These are phyloP conservation scores for Hyphopichia buzzinii DNA, from an alignment of 1,139 yeast species.

Conservation along the genomic window DNA sequence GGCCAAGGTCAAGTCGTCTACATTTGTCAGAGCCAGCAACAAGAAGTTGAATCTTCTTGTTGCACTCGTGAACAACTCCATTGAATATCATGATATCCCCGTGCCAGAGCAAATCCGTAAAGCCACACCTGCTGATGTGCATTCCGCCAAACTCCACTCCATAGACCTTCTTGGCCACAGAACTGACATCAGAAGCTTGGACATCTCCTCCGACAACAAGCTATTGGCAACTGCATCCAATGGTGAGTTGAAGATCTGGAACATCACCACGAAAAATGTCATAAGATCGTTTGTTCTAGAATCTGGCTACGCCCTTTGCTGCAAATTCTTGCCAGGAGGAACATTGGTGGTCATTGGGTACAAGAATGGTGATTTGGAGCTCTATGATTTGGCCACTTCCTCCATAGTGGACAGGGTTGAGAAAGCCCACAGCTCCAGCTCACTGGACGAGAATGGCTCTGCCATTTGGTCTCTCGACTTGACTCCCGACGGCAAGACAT, in stretches of 20 bases:
- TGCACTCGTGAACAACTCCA: conserved; percentile 68
- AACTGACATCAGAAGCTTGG: conserved; percentile 81
- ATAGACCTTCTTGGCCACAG: conserved; percentile 85
- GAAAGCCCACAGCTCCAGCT: conserved; percentile 53
- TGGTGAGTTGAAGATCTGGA: conserved; percentile 89
- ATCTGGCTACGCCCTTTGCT: conserved; percentile 82
- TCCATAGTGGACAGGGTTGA: conserved; percentile 68
- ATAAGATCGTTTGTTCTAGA: conserved; percentile 71
- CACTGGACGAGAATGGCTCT: conserved; percentile 47
- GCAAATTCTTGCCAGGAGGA: conserved; percentile 89
- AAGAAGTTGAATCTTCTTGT: conserved; percentile 58
- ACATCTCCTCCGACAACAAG: conserved; percentile 76
- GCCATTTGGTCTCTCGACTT: conserved; percentile 92
- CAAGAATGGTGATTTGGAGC: conserved; percentile 78
- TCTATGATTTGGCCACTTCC: conserved; percentile 85
- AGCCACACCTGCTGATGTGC: conserved; percentile 38
- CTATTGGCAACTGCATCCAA: conserved; percentile 87
- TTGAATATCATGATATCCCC: conserved; percentile 64
- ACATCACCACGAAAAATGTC: conserved; percentile 67
- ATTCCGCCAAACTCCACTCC: conserved; percentile 41
- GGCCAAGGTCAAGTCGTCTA: conserved; percentile 55
- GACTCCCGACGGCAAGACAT: conserved; percentile 78
- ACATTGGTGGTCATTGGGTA: conserved; percentile 86
- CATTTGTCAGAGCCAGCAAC: conserved; percentile 47
- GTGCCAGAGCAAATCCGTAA: conserved; percentile 46